Percentiles rank a stretch among this genome's conserved stretches.
Evolutionary conservation across 1,284 basidiomycete genomes (phyloP).

Genomic region (Irpex lacteus): DNA sequence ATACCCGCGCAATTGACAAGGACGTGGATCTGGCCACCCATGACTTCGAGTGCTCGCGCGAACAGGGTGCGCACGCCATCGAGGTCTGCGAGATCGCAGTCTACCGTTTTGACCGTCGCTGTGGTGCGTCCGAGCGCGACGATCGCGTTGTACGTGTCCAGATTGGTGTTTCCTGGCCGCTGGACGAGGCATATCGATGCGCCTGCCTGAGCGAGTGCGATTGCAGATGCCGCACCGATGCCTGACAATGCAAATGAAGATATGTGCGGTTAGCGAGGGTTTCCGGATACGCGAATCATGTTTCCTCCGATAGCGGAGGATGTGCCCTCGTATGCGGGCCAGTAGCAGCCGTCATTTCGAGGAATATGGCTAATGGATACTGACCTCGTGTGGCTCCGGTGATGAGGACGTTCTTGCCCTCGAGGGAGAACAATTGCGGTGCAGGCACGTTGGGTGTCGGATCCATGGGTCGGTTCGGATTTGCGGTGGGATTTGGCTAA

Average conservation of each 20-base stretch:
- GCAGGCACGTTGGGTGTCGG: constrained; percentile 42
- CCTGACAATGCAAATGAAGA: constrained; percentile 38
- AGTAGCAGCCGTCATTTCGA: background rate
- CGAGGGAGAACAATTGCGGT: constrained; percentile 58
- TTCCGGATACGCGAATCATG: no score
- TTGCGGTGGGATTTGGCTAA: background rate
- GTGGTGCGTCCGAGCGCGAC: constrained; percentile 34
- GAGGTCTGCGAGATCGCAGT: constrained; percentile 76
- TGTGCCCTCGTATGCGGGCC: no score
- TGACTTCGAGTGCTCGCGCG: constrained; percentile 56
- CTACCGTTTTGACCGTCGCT: constrained; percentile 48
- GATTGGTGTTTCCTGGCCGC: constrained; percentile 48
- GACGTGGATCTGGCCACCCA: constrained; percentile 74
- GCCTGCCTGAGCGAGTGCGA: constrained; percentile 77
- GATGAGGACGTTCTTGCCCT: constrained; percentile 60
- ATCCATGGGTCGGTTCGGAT: constrained; percentile 34
- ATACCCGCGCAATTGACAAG: constrained; percentile 96
- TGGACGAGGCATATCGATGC: constrained; percentile 82
- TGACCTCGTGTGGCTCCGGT: constrained; percentile 69
- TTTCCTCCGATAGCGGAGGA: no score
- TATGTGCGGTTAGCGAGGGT: background rate
- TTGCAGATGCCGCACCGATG: constrained; percentile 70
- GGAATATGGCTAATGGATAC: constrained; percentile 7
- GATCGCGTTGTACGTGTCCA: constrained; percentile 56
- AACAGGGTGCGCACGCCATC: constrained; percentile 67